Evolutionary conservation across 345 rosid species (phyloP).

Genomic region (Rhodamnia argentea): DNA sequence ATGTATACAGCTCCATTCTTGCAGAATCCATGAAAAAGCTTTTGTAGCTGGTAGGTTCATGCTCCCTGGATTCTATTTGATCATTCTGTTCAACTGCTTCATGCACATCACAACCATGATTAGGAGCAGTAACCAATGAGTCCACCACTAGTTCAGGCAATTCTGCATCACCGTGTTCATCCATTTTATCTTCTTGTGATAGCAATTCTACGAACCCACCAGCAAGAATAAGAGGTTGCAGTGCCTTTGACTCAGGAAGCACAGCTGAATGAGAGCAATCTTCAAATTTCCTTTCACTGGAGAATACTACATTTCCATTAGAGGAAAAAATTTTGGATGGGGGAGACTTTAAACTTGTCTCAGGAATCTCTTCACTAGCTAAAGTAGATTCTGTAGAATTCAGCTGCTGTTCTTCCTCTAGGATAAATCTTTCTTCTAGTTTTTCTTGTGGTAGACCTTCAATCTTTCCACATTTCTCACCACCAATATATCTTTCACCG

Average conservation of each 20-base stretch:
- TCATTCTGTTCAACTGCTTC: constrained; percentile 6
- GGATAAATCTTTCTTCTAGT: neutral
- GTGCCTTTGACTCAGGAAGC: constrained; percentile 19
- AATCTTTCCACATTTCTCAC: constrained; percentile 6
- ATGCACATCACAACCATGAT: constrained; percentile 2
- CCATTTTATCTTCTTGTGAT: constrained; percentile 9
- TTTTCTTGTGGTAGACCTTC: constrained; percentile 8
- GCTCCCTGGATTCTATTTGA: constrained; percentile 12
- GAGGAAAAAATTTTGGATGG: neutral
- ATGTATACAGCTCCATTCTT: constrained; percentile 56
- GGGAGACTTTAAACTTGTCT: neutral
- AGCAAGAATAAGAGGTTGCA: constrained; percentile 20
- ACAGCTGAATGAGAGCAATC: constrained; percentile 4
- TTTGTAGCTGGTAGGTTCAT: constrained; percentile 6
- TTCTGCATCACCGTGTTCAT: constrained; percentile 11
- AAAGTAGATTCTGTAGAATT: constrained; percentile 16
- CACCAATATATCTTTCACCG: neutral
- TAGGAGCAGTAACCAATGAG: neutral
- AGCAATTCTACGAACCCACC: constrained; percentile 17
- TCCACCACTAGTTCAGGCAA: constrained; percentile 3
- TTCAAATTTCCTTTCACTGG: constrained; percentile 16
- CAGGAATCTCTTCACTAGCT: neutral
- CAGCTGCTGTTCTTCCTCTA: constrained; percentile 12
- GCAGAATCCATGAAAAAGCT: constrained; percentile 22
- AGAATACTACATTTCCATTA: neutral